Evolutionary conservation across 140 eudicot species (phyloP).

Genomic region (Erigeron philadelphicus): DNA sequence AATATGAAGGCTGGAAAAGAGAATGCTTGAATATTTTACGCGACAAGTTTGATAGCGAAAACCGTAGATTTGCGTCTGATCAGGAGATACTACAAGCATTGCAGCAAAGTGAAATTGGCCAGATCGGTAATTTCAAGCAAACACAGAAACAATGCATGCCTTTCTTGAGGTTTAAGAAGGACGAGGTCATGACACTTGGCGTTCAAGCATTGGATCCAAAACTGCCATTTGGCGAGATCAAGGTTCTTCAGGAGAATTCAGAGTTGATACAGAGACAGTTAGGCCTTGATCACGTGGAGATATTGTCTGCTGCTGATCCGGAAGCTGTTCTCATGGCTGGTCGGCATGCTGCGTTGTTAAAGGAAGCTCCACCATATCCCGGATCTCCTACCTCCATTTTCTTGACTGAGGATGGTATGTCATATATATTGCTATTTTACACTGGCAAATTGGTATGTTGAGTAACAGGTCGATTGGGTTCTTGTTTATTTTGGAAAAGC

Average conservation of each 20-base stretch:
- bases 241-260: constrained; percentile 60
- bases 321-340: neutral
- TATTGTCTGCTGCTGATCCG: constrained; percentile 51
- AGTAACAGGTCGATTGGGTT: too few species aligned
- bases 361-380: constrained; percentile 71
- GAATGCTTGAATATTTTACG: constrained; percentile 63
- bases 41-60: constrained; percentile 41
- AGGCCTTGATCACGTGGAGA: constrained; percentile 58
- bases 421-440: neutral
- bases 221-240: constrained; percentile 77
- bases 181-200: constrained; percentile 67
- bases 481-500: too few species aligned
- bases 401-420: constrained; percentile 35
- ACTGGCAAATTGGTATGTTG: too few species aligned
- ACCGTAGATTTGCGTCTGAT: constrained; percentile 59
- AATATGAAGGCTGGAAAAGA: constrained; percentile 74
- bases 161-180: constrained; percentile 78
- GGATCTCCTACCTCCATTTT: constrained; percentile 84
- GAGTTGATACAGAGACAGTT: constrained; percentile 66
- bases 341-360: constrained; percentile 36
- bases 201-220: constrained; percentile 68
- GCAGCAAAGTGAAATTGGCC: constrained; percentile 55
- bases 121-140: constrained; percentile 57
- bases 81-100: constrained; percentile 59
- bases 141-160: constrained; percentile 76